Evolutionary conservation across 2,329 filamentous ascomycete genomes (phyloP), one percentile per base, ranked within the genome.

Genomic region (Trichoderma semiorbis): DNA sequence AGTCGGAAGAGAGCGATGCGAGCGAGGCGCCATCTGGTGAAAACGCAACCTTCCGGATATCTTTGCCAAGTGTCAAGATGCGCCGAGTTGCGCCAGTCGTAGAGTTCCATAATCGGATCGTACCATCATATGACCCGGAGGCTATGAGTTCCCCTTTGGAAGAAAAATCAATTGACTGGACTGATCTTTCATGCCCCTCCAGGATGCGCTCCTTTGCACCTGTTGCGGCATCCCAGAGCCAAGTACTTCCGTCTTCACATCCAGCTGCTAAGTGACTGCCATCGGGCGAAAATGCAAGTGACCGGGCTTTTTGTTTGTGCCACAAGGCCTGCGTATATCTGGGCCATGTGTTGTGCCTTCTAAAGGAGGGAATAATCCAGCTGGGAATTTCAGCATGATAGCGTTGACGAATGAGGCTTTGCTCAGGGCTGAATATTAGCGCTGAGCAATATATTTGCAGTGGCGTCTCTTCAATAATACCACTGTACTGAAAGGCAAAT

Each of bases 261-360:
- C 43, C 43, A 3, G 43, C 7, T 7, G 43, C 43, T 1, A 50
- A 24, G n/a, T 50, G 12, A 12, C n/a, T 50, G 2, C 43, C 43
- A 50, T 50, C 10, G 2, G n/a, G n/a, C n/a, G 43, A 50, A 11
- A 50, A 50, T 50, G n/a, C 43, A 50, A 50, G n/a, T 50, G 43
- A 21, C 2, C 0, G 0, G n/a, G n/a, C 3, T 39, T 0, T 0
- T 4, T 18, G 1, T 12, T n/a, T 11, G 43, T 50, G 43, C n/a
- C n/a, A 50, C 8, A 50, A 12, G 5, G n/a, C 10, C n/a, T 50
- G 43, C n/a, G n/a, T 50, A 50, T 50, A 50, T 2, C 0, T 12
- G n/a, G 43, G 43, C 43, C 43, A 50, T 14, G 10, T 24, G n/a
- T 3, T 11, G n/a, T 3, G n/a, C 43, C n/a, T 50, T 21, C 5